Base-by-base conservation (phyloP, 805 yeast genomes). In the Yarrowia sp. region DNA sequence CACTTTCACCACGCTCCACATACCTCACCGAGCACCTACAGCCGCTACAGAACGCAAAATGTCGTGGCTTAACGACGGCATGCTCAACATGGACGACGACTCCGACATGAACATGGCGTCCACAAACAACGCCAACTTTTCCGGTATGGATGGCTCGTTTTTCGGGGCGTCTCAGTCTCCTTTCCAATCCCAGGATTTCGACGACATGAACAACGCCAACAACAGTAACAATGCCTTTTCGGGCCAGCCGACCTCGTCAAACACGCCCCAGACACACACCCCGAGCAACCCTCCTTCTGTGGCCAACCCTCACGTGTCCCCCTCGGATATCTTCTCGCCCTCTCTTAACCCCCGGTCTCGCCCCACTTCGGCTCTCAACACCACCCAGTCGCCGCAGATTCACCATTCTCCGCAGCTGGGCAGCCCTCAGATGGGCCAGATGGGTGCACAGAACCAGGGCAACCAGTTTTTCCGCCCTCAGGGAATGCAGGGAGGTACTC, bases 21-120 rank as follows among this genome's bases (percentile, higher is more conserved):
- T 13, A 48, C 41, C 41, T 33, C 28, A n/a, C 32, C 50, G n/a
- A 17, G 33, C 42, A 50, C 22, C 32, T 17, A 10, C 22, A n/a
- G 22, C 31, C 39, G 5, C 50, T 4, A 8, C n/a, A 8, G 32
- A 32, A 15, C 39, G 50, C 18, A 58, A 43, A 58, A 58, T 58
- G 64, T 58, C 64, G 64, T 58, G 64, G 64, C 64, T 58, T 51
- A 36, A 58, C 31, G 64, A 58, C 31, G 64, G 64, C 42, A 43
- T 58, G 50, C 51, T 58, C 43, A 58, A 58, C 64, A 58, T 58
- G 64, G 64, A 58, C 50, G 64, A 58, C 32, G 64, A 58, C 42
- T 41, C 43, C 43, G 64, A 58, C 35, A 43, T 58, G 43, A 58
- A 55, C 61, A 55, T 55, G 61, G 47, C 47, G 31, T 31, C 42